Conservation (phyloP, 768 basidiomycete species). For the Kwoniella heveanensis region DNA sequence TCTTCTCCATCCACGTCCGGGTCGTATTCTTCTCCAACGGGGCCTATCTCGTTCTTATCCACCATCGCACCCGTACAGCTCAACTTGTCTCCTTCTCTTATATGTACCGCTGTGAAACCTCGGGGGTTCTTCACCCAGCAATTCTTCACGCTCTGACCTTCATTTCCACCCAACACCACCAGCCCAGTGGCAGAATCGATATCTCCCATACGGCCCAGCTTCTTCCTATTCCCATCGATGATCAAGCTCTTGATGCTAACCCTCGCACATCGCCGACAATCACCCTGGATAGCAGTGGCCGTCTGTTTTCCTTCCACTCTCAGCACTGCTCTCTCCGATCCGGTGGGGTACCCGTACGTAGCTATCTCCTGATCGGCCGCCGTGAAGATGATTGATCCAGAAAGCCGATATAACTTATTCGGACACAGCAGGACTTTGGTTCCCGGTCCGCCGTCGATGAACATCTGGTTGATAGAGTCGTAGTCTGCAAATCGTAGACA, state of each 20-base stretch:
- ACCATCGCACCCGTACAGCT: conserved; percentile 51
- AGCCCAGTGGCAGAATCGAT: conserved; percentile 37
- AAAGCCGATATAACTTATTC: conserved; percentile 45
- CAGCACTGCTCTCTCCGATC: conserved; percentile 54
- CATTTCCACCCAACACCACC: conserved; percentile 55
- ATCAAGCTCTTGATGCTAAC: conserved; percentile 48
- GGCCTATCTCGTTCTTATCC: conserved; percentile 56
- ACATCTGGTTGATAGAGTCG: conserved; percentile 53
- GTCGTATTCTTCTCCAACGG: conserved; percentile 56
- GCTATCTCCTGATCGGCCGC: conserved; percentile 57
- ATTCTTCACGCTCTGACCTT: conserved; percentile 49
- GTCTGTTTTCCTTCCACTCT: conserved; percentile 47
- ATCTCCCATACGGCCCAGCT: conserved; percentile 50
- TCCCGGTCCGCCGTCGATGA: conserved; percentile 55
- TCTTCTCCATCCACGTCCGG: conserved; percentile 54
- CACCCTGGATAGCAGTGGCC: conserved; percentile 54
- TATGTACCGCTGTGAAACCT: conserved; percentile 56
- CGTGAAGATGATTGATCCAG: conserved; percentile 55
- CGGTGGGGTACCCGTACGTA: conserved; percentile 58
- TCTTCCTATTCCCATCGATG: conserved; percentile 54
- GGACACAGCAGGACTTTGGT: conserved; percentile 56
- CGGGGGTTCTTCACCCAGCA: conserved; percentile 52
- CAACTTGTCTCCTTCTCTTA: conserved; percentile 56
- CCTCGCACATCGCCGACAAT: conserved; percentile 56
- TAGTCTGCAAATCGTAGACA: conserved; percentile 52